phyloP scores from a whole-genome alignment of 352 stramenopile species.

The Pythium angustatum region DNA sequence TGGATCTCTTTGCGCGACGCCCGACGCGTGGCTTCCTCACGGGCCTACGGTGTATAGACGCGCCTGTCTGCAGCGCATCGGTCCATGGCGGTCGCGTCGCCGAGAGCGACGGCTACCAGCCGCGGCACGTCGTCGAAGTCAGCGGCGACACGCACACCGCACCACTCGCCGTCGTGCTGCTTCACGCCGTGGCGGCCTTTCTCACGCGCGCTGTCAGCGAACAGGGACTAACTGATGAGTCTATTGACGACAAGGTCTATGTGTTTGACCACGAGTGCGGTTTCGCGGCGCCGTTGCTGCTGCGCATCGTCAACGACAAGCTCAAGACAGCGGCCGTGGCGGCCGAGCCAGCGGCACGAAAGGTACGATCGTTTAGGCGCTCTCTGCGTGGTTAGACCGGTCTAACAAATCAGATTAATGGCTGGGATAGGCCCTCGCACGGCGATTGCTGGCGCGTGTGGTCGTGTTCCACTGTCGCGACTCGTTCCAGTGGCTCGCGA shows the following conservation, averaged over 20 bases:
- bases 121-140: constrained; percentile 66
- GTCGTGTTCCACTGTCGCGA: constrained; percentile 54
- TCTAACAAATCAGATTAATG: no score
- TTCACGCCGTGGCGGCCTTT: constrained; percentile 62
- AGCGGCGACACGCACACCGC: constrained; percentile 42
- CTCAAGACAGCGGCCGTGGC: constrained; percentile 2
- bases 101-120: constrained; percentile 42
- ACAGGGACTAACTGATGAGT: not conserved
- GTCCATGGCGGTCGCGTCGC: constrained; percentile 1
- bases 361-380: constrained; percentile 1
- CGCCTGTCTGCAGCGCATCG: constrained; percentile 25
- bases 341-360: constrained; percentile 4
- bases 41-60: constrained; percentile 55
- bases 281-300: constrained; percentile 32
- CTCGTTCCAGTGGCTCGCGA: constrained; percentile 75
- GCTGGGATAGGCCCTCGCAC: constrained; percentile 10
- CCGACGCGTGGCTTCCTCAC: constrained; percentile 55
- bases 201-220: constrained; percentile 30
- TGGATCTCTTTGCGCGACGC: constrained; percentile 71
- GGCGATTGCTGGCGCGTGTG: constrained; percentile 33
- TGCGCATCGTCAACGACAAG: constrained; percentile 29
- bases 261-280: constrained; percentile 72
- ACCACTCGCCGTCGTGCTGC: constrained; percentile 46
- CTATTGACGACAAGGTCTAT: constrained; percentile 44
- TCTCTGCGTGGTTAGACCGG: constrained; percentile 1